Evolutionary conservation across 306 rosid genomes (phyloP), one percentile per base, ranked within the genome.

Genomic region (Macrotyloma uniflorum): DNA sequence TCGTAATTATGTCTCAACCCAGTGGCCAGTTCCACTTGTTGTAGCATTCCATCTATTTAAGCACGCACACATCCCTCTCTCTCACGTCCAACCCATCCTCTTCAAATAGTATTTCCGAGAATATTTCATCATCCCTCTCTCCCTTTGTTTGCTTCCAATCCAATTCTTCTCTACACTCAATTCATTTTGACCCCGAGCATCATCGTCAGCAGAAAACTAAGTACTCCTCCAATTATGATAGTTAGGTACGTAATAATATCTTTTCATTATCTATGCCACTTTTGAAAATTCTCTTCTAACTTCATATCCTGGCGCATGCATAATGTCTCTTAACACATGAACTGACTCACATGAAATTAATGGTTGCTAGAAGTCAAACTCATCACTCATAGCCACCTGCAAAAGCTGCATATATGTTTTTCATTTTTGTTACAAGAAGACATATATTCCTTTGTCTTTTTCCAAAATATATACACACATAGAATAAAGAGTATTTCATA

Each of bases 31-130:
- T 70, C 65, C 53, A 62, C 10, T 38, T 30, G 75, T 11, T 55
- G 64, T 15, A 59, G 3, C 66, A 65, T 15, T 7, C 63, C 69
- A 63, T 79, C 97, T 88, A 90, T 90, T 83, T 92, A 90, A 90
- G 83, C 86, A 64, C 76, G 30, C 79, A 38, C 28, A n/a, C 42
- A 40, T 30, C 69, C 75, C 80, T 77, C 86, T 67, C 87, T 78
- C 90, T 65, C 79, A 72, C 82, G 75, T 70, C 82, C 80, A 78
- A 23, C 38, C 38, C 45, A 77, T 42, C 15, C 83, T 66, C 77
- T 22, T 58, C 86, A 78, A 78, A 81, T 65, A 77, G 83, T 85
- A 63, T 51, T 79, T 79, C 85, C 75, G 23, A 72, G 22, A 55
- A 45, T 49, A 10, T 42, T 42, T 59, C 53, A 46, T 20, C 76